These are phyloP conservation scores for Podila epicladia DNA, from an alignment of 192 early-diverging fungal genomes.

Conservation along the genomic window DNA sequence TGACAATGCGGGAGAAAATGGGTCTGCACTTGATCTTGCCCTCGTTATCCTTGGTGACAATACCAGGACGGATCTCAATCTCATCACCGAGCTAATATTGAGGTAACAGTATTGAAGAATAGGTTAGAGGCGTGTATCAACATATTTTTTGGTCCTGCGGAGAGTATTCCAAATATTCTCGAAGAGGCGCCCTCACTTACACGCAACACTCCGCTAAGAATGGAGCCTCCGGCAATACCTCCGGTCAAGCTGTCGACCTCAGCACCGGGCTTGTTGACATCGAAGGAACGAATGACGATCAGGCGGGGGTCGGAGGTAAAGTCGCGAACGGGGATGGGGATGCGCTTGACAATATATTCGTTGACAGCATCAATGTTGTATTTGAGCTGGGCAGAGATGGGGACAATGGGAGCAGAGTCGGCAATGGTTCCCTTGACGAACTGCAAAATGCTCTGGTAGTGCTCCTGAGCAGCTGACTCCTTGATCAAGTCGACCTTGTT, in stretches of 20 bases:
- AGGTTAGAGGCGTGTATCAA: too few relatives aligned
- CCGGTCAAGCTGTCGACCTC: conserved; percentile 94
- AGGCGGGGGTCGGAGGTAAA: conserved; percentile 91
- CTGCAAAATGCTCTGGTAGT: conserved; percentile 89
- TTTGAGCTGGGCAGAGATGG: conserved; percentile 98
- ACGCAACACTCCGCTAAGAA: conserved; percentile 89
- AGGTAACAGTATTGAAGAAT: not conserved
- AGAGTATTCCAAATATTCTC: too few relatives aligned
- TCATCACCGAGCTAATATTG: conserved; percentile 82
- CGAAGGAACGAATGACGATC: conserved; percentile 98
- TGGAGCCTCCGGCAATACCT: conserved; percentile 98
- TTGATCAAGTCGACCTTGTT: conserved; percentile 99
- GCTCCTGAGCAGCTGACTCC: conserved; percentile 89
- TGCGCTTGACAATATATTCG: conserved; percentile 97
- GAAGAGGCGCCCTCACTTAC: conserved; percentile 37
- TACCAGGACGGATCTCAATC: conserved; percentile 97
- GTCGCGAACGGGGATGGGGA: conserved; percentile 94
- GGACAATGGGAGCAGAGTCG: conserved; percentile 94
- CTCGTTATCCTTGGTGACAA: conserved; percentile 88
- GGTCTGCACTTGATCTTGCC: conserved; percentile 85
- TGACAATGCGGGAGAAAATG: conserved; percentile 89
- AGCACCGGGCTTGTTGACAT: conserved; percentile 98
- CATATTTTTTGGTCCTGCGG: too few relatives aligned
- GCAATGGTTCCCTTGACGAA: conserved; percentile 96
- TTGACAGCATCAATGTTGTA: conserved; percentile 98